Conservation (phyloP, 1,284 basidiomycete species). For the Tausonia pullulans region DNA sequence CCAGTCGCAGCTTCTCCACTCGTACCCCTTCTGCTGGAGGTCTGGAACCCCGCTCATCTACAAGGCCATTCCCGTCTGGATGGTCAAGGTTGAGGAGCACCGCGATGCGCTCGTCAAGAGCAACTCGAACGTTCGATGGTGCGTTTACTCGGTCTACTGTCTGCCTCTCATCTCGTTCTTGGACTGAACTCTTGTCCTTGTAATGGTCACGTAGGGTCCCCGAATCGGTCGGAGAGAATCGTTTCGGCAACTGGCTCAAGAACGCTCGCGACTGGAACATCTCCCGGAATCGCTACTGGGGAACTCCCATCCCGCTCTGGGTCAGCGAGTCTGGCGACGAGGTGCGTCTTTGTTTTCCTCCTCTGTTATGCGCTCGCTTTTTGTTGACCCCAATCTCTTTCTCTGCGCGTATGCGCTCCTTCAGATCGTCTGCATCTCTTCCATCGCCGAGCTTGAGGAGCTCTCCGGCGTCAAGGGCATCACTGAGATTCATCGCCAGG, state of each 20-base stretch:
- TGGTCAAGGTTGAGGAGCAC: constrained; percentile 77
- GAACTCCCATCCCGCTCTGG: constrained; percentile 96
- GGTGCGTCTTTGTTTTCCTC: constrained; percentile 36
- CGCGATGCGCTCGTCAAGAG: constrained; percentile 79
- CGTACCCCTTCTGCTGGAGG: constrained; percentile 98
- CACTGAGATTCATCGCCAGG: constrained; percentile 89
- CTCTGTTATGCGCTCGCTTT: neutral
- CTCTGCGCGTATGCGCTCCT: neutral
- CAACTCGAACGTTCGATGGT: constrained; percentile 88
- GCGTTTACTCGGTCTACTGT: constrained; percentile 19
- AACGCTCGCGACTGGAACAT: constrained; percentile 99
- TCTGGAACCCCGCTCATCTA: constrained; percentile 93
- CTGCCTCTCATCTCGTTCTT: constrained; percentile 5
- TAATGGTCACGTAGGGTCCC: constrained; percentile 56
- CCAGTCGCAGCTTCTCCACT: constrained; percentile 76
- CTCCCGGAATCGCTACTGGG: constrained; percentile 99
- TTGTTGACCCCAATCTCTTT: no score
- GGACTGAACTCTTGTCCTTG: constrained; percentile 1
- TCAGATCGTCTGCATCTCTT: constrained; percentile 76
- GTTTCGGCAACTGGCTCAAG: constrained; percentile 94
- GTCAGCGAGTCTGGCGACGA: constrained; percentile 87
- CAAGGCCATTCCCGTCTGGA: constrained; percentile 93
- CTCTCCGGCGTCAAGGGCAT: constrained; percentile 78
- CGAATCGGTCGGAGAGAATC: constrained; percentile 72
- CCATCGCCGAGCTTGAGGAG: constrained; percentile 76